Evolutionary conservation across 1,284 basidiomycete genomes (phyloP), one percentile per base, ranked within the genome.

Genomic region (Earliella scabrosa): DNA sequence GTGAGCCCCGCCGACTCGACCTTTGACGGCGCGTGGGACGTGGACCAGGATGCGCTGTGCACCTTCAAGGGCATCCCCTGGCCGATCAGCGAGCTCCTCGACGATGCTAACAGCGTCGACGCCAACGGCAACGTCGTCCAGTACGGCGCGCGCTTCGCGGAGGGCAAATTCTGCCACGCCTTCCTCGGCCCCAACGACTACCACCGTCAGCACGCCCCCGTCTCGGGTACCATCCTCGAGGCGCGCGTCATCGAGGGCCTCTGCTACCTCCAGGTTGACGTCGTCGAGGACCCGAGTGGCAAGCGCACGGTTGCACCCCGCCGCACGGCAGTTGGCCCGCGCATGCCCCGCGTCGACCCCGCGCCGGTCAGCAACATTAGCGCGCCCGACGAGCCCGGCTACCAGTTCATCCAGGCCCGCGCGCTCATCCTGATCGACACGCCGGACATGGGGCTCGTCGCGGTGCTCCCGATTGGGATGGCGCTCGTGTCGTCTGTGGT

Each of bases 381-480:
- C 23, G 59, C 63, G 3, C 66, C 66, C 11, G 59, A 67, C 57
- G 41, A 35, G 1, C 44, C 63, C 5, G 66, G 66, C 7, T 67
- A 67, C 58, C 66, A 49, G 61, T 66, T 67, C 63, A 27, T 67
- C 20, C 66, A 67, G 50, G 56, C 65, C 11, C 61, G 61, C 48
- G 63, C 46, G 11, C 36, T 60, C 36, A 66, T 66, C 49, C 59
- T 63, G 23, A 60, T 44, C 48, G 45, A 49, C 45, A 61, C 63
- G 23, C 58, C 44, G 45, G 45, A 49, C 5, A 34, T 65, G 29
- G 65, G 65, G 16, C 59, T 60, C 51, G 65, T 66, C 51, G 65
- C 65, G 23, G 59, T 64, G 36, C 58, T 66, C 21, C 63, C 65
- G 21, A 63, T 63, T 34, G 65, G 65, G 14, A 66, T 66, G 65